Evolutionary conservation across 306 rosid genomes (phyloP).

Genomic region (Hippophae tibetana): DNA sequence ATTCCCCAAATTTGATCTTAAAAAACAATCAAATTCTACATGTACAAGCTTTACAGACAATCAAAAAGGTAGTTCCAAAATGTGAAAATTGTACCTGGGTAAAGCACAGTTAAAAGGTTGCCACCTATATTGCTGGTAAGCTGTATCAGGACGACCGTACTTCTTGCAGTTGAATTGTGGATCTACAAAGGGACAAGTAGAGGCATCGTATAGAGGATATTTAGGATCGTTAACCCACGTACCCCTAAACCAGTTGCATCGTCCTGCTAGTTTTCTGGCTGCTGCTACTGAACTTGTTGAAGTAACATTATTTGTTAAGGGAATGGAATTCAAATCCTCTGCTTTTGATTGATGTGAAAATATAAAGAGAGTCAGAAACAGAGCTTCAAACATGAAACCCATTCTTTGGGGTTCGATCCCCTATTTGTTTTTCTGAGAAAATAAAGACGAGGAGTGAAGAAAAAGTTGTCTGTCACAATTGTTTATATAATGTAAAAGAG

Average conservation of each 20-base stretch:
- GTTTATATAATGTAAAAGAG: slow-evolving; percentile 38
- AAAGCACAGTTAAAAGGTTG: slow-evolving; percentile 58
- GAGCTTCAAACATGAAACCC: slow-evolving; percentile 38
- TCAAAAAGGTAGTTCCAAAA: neutral
- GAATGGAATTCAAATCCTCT: slow-evolving; percentile 12
- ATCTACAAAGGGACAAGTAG: slow-evolving; percentile 79
- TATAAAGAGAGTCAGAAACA: slow-evolving; percentile 31
- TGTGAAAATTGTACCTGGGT: slow-evolving; percentile 44
- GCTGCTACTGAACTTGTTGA: neutral
- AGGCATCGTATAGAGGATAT: slow-evolving; percentile 62
- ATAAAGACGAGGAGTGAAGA: slow-evolving; percentile 20
- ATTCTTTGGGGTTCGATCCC: slow-evolving; percentile 54
- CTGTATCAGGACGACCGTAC: slow-evolving; percentile 55
- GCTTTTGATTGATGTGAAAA: slow-evolving; percentile 41
- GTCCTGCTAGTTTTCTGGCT: slow-evolving; percentile 43
- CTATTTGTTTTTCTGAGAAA: slow-evolving; percentile 10
- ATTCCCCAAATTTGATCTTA: neutral
- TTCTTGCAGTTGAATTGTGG: slow-evolving; percentile 83
- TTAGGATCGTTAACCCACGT: slow-evolving; percentile 72
- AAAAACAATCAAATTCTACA: neutral
- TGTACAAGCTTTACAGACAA: neutral
- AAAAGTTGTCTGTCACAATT: slow-evolving; percentile 29
- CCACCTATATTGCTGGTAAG: slow-evolving; percentile 74
- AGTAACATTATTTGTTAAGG: slow-evolving; percentile 10
- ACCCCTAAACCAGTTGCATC: slow-evolving; percentile 57